Evolutionary conservation across 257 asterid species (phyloP).

Genomic region (Apocynum venetum): DNA sequence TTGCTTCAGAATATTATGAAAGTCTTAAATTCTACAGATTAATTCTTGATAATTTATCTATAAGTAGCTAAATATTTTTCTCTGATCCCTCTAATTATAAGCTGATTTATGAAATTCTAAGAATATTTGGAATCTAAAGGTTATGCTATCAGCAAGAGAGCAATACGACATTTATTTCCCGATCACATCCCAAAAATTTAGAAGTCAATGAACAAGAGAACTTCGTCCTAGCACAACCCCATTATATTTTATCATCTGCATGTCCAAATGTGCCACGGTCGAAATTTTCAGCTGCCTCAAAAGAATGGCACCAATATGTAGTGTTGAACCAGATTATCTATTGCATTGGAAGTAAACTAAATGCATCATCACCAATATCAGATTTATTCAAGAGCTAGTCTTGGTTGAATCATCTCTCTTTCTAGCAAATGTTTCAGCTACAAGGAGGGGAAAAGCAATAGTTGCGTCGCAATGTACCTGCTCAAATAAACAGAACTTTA

Average conservation of each 20-base stretch:
- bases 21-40: too few species aligned
- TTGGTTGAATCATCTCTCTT: conserved; percentile 18
- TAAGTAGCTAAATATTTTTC: too few species aligned
- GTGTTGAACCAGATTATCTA: not conserved
- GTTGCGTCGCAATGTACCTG: conserved; percentile 98
- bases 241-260: too few species aligned
- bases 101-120: too few species aligned
- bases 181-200: too few species aligned
- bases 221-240: too few species aligned
- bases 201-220: not conserved
- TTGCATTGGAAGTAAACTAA: not conserved
- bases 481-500: conserved; percentile 13
- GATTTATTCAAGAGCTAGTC: not conserved
- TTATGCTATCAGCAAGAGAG: too few species aligned
- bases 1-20: too few species aligned
- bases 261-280: not conserved
- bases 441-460: conserved; percentile 81
- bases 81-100: too few species aligned
- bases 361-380: not conserved
- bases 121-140: too few species aligned
- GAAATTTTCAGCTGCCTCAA: not conserved
- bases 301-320: not conserved
- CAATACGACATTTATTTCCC: too few species aligned
- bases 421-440: conserved; percentile 84
- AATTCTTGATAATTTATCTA: too few species aligned